These are phyloP conservation scores for Tricholoma sp. DNA, from an alignment of 768 basidiomycete species.

Conservation along the genomic window DNA sequence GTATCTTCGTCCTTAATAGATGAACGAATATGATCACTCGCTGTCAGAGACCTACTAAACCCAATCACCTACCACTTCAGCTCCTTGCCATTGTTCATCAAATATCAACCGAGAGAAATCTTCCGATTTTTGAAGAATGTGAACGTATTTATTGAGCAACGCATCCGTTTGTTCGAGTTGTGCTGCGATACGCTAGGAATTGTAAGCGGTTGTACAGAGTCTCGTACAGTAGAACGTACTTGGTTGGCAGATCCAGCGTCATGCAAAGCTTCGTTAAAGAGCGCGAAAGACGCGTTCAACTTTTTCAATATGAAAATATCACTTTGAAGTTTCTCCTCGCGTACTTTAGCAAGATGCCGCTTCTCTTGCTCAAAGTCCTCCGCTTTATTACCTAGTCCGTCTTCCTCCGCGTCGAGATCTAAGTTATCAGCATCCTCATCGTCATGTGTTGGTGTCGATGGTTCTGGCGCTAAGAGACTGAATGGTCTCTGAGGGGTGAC, in stretches of 20 bases:
- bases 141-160: constrained; percentile 70
- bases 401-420: neutral
- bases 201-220: neutral
- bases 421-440: neutral
- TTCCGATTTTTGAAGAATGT: constrained; percentile 66
- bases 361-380: constrained; percentile 18
- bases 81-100: constrained; percentile 74
- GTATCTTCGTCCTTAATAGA: constrained; percentile 53
- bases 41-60: neutral
- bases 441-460: constrained; percentile 10
- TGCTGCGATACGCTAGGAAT: constrained; percentile 52
- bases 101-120: constrained; percentile 63
- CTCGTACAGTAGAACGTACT: constrained; percentile 32
- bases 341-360: constrained; percentile 11
- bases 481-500: constrained; percentile 9
- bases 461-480: constrained; percentile 13
- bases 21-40: neutral
- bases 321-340: constrained; percentile 71
- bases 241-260: constrained; percentile 66
- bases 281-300: constrained; percentile 63
- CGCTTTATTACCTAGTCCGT: constrained; percentile 3
- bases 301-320: constrained; percentile 72
- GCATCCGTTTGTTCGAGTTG: constrained; percentile 71
- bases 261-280: constrained; percentile 63
- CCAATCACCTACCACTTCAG: constrained; percentile 51